These are phyloP conservation scores for Globisporangium carolinianum DNA, from an alignment of 352 stramenopile genomes.

Conservation along the genomic window DNA sequence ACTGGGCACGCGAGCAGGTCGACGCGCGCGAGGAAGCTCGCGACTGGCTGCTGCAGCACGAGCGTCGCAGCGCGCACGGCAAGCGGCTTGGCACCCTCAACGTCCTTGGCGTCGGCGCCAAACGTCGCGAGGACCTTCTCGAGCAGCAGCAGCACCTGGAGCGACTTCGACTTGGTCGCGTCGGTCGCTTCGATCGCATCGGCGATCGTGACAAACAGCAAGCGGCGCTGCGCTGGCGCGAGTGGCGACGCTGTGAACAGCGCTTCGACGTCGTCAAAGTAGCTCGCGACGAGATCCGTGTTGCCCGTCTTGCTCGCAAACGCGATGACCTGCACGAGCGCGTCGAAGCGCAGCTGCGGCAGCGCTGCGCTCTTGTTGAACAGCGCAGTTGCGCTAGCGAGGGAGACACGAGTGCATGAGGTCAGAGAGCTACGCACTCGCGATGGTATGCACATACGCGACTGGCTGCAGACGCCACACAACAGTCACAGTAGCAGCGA, in stretches of 20 bases:
- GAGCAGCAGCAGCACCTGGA: conserved; percentile 61
- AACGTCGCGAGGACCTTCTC: conserved; percentile 74
- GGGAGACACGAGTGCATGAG: no score
- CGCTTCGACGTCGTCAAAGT: conserved; percentile 61
- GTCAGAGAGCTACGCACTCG: no score
- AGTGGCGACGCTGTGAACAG: conserved; percentile 43
- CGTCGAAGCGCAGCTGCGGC: conserved; percentile 61
- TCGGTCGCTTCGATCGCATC: conserved; percentile 41
- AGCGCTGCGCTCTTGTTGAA: conserved; percentile 69
- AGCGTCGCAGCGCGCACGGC: conserved; percentile 77
- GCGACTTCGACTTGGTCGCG: conserved; percentile 18
- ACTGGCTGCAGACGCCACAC: not conserved
- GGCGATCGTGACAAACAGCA: conserved; percentile 62
- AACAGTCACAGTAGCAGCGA: not conserved
- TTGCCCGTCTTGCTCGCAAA: conserved; percentile 55
- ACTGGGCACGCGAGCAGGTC: conserved; percentile 78
- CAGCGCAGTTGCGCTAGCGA: conserved; percentile 40
- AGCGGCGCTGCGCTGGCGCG: conserved; percentile 38
- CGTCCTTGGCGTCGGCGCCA: conserved; percentile 41
- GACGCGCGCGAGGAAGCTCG: conserved; percentile 87
- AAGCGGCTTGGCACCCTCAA: conserved; percentile 57
- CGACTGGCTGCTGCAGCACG: conserved; percentile 86
- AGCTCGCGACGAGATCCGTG: conserved; percentile 51
- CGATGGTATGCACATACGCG: not conserved
- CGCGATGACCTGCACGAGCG: conserved; percentile 48